phyloP scores from a whole-genome alignment of 495 filamentous ascomycete genomes.

The Penicillium fimorum region DNA sequence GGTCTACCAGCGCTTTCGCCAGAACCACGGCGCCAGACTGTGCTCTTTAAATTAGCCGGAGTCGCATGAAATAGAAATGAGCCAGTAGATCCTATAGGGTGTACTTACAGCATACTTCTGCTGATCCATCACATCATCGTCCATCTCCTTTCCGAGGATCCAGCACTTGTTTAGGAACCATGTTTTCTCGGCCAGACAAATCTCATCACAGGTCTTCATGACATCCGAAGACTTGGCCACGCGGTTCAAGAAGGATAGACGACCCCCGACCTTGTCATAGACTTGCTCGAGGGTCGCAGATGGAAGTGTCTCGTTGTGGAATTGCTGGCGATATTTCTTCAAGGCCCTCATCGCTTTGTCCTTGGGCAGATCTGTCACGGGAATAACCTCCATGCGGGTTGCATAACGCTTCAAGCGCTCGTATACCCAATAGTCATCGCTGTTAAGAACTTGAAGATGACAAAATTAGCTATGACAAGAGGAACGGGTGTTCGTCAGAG shows the following conservation, averaged over 20 bases:
- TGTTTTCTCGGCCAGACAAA: constrained; percentile 78
- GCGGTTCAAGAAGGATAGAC: constrained; percentile 79
- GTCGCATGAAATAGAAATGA: background rate
- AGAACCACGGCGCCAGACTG: constrained; percentile 91
- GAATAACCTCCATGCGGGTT: constrained; percentile 86
- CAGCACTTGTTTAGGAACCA: constrained; percentile 96
- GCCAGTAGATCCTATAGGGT: background rate
- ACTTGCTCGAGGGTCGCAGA: constrained; percentile 64
- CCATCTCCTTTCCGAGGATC: constrained; percentile 90
- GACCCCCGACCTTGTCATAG: constrained; percentile 81
- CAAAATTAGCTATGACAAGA: background rate
- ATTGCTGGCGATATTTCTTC: constrained; percentile 68
- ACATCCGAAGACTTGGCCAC: constrained; percentile 81
- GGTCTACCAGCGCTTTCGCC: constrained; percentile 82
- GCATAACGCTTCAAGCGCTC: constrained; percentile 87
- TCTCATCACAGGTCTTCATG: constrained; percentile 71
- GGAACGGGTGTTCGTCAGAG: background rate
- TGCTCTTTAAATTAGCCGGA: constrained; percentile 10
- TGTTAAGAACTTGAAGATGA: constrained; percentile 66
- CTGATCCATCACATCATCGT: constrained; percentile 99
- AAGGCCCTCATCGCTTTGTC: constrained; percentile 71
- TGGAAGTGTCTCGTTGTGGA: constrained; percentile 57
- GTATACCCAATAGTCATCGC: constrained; percentile 97
- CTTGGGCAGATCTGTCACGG: constrained; percentile 78
- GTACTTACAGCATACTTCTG: constrained; percentile 83